phyloP scores from a whole-genome alignment of 495 filamentous ascomycete genomes.

The Podospora didyma region DNA sequence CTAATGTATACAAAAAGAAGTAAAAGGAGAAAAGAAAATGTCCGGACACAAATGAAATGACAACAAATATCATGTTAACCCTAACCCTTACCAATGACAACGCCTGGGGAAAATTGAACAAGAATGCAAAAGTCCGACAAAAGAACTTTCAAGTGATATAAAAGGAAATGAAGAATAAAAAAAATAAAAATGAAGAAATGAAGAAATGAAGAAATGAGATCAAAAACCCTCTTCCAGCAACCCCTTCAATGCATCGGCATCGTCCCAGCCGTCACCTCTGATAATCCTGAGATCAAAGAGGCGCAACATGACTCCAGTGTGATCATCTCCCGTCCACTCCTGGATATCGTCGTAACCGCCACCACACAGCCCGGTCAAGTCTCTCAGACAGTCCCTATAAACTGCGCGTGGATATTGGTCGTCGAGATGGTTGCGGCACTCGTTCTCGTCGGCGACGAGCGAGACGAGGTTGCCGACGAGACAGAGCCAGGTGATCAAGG shows the following conservation, averaged over 20 bases:
- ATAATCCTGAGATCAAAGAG: slow-evolving; percentile 14
- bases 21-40: too few relatives aligned
- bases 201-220: not conserved
- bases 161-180: not conserved
- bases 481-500: slow-evolving; percentile 15
- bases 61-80: too few relatives aligned
- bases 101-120: too few relatives aligned
- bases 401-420: slow-evolving; percentile 13
- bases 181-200: not conserved
- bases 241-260: slow-evolving; percentile 1
- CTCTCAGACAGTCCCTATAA: slow-evolving; percentile 11
- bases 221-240: not conserved
- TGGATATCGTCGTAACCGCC: not conserved
- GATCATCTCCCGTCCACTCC: slow-evolving; percentile 1
- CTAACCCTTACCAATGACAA: too few relatives aligned
- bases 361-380: not conserved
- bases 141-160: too few relatives aligned
- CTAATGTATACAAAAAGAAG: too few relatives aligned
- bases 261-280: slow-evolving; percentile 14
- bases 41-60: too few relatives aligned
- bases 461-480: slow-evolving; percentile 15
- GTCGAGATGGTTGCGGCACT: not conserved
- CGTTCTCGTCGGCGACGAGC: slow-evolving; percentile 12
- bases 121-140: too few relatives aligned
- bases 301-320: slow-evolving; percentile 10